These are phyloP conservation scores for Yarrowia hollandica DNA, from an alignment of 805 yeast genomes.

Conservation along the genomic window DNA sequence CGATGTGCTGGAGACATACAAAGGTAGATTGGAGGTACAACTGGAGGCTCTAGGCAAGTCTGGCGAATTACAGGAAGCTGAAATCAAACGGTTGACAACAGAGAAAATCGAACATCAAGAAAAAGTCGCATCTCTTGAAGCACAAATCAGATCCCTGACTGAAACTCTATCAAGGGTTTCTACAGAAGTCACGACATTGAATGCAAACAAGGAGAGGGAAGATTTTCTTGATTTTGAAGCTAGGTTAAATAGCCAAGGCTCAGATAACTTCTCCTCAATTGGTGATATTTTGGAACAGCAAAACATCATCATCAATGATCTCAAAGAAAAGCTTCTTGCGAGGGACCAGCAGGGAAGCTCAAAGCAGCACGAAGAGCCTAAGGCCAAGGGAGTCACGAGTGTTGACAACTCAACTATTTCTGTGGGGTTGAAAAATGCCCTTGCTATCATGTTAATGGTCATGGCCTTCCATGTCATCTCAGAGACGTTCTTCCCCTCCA, in stretches of 20 bases:
- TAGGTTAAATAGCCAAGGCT: neutral
- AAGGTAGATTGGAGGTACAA: neutral
- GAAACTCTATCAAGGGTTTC: neutral
- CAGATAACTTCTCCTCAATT: neutral
- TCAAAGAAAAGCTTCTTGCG: neutral
- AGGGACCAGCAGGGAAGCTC: neutral
- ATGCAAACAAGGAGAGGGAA: neutral
- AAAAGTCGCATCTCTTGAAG: slow-evolving; percentile 4
- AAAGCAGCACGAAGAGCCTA: too few relatives aligned
- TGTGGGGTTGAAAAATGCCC: neutral
- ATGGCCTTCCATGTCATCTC: slow-evolving; percentile 5
- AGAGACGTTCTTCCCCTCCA: slow-evolving; percentile 4
- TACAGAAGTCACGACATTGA: neutral
- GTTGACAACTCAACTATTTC: neutral
- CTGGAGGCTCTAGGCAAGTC: slow-evolving; percentile 4
- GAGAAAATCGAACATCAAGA: slow-evolving; percentile 8
- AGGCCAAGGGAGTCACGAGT: neutral
- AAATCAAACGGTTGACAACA: neutral
- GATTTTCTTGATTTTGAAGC: neutral
- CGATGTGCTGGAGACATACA: neutral
- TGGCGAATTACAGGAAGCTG: slow-evolving; percentile 1
- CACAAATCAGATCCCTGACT: neutral
- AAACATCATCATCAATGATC: slow-evolving; percentile 12
- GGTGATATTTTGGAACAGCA: slow-evolving; percentile 8
- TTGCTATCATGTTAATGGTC: neutral